Percentiles rank a stretch among this genome's conserved stretches.
phyloP scores from a whole-genome alignment of 306 rosid genomes.

The Dicorynia guianensis region DNA sequence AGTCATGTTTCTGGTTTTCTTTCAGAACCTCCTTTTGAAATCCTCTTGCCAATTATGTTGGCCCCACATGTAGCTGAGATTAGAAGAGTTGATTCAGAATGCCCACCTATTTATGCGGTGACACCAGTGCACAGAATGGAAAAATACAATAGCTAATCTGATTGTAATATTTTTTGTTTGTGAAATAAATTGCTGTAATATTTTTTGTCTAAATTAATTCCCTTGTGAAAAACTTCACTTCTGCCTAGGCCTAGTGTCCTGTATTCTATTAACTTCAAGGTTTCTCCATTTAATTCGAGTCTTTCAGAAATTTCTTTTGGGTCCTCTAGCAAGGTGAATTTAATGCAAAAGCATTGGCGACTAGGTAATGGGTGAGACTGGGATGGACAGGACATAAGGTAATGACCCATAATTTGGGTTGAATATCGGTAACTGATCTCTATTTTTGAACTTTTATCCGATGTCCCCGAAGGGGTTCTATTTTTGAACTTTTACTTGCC shows the following conservation, averaged over 20 bases:
- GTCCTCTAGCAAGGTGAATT: not conserved
- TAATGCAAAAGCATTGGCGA: not conserved
- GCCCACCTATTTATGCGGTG: constrained; percentile 54
- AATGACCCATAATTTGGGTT: not conserved
- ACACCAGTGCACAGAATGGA: constrained; percentile 60
- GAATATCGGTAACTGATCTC: not conserved
- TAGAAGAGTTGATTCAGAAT: constrained; percentile 53
- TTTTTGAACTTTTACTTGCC: too few species aligned
- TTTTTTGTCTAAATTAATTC: constrained; percentile 66
- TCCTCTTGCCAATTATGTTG: constrained; percentile 55
- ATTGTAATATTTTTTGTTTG: constrained; percentile 67
- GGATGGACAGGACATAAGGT: not conserved
- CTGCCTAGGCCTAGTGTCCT: constrained; percentile 43
- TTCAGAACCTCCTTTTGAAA: constrained; percentile 53
- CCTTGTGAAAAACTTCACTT: constrained; percentile 52
- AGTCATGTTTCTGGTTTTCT: constrained; percentile 49
- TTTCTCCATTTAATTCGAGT: constrained; percentile 24
- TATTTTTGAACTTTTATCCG: too few species aligned
- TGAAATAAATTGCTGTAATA: constrained; percentile 69
- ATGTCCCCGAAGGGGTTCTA: too few species aligned
- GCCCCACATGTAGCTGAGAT: constrained; percentile 54
- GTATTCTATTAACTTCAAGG: constrained; percentile 40
- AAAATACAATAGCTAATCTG: constrained; percentile 67
- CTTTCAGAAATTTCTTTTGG: constrained; percentile 11
- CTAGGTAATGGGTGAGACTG: constrained; percentile 1